Conservation (phyloP, 1,284 basidiomycete species). For the Agroathelia rolfsii region DNA sequence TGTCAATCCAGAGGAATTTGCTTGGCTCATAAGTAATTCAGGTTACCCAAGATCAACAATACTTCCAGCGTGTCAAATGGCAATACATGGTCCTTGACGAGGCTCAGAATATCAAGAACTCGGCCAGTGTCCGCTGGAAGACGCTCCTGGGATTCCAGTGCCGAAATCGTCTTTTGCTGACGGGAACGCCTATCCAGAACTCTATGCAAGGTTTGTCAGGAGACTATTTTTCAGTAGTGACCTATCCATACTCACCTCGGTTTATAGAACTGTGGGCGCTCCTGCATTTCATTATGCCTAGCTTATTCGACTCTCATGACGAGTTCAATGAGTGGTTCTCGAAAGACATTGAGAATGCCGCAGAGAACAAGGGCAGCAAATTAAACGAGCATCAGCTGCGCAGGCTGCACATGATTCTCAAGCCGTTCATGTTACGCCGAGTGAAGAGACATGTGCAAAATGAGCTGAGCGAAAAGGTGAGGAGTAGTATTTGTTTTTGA, state of each 20-base stretch:
- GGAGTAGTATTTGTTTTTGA: constrained; percentile 2
- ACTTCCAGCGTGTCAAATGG: constrained; percentile 98
- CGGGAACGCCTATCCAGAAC: constrained; percentile 98
- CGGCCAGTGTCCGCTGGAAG: constrained; percentile 96
- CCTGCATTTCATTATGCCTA: constrained; percentile 99
- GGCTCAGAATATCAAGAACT: constrained; percentile 99
- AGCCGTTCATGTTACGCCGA: constrained; percentile 97
- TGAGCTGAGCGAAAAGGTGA: constrained; percentile 97
- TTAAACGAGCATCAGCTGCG: constrained; percentile 95
- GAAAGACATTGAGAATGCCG: constrained; percentile 96
- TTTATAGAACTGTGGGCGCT: constrained; percentile 93
- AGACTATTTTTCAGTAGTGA: background rate
- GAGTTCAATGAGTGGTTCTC: constrained; percentile 99
- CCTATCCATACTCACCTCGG: constrained; percentile 10
- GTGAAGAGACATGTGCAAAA: constrained; percentile 99
- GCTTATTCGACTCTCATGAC: constrained; percentile 97
- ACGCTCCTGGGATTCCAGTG: constrained; percentile 94
- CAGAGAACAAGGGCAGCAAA: constrained; percentile 81
- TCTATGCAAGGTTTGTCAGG: constrained; percentile 86
- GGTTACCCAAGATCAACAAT: constrained; percentile 96
- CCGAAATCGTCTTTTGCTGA: constrained; percentile 89
- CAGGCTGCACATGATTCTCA: constrained; percentile 96
- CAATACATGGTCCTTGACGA: constrained; percentile 99
- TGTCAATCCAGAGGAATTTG: background rate
- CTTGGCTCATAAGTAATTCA: constrained; percentile 19